These are phyloP conservation scores for Solanum sejunctum DNA, from an alignment of 257 asterid genomes.

Conservation along the genomic window DNA sequence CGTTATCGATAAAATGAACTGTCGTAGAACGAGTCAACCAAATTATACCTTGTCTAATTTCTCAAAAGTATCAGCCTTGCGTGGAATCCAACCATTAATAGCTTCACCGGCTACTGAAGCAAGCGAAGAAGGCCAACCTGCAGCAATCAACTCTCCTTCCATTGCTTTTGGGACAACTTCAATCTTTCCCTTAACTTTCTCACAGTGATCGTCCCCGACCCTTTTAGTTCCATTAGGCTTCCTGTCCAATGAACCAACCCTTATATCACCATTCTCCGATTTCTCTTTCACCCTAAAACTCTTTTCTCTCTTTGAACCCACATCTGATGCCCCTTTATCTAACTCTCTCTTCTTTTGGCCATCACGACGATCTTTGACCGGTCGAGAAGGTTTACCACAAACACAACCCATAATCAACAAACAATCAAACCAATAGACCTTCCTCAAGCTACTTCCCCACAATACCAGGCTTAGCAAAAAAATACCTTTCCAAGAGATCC, in stretches of 20 bases:
- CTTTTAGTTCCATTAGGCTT: constrained; percentile 44
- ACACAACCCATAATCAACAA: constrained; percentile 62
- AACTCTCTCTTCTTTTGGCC: constrained; percentile 54
- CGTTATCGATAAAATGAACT: not conserved
- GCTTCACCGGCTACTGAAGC: constrained; percentile 86
- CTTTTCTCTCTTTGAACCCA: constrained; percentile 40
- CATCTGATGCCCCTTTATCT: constrained; percentile 31
- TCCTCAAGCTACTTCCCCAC: constrained; percentile 1
- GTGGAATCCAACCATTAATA: constrained; percentile 79
- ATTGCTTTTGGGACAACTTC: constrained; percentile 48
- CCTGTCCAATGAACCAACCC: constrained; percentile 42
- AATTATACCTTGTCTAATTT: constrained; percentile 74
- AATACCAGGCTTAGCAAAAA: constrained; percentile 1
- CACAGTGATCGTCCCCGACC: constrained; percentile 56
- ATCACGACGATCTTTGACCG: constrained; percentile 31
- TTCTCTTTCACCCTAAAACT: constrained; percentile 42
- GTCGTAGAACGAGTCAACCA: not conserved
- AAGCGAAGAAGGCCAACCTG: constrained; percentile 99
- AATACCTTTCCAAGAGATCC: constrained; percentile 2
- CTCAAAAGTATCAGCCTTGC: constrained; percentile 74
- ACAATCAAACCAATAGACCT: not conserved
- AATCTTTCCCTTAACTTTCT: constrained; percentile 22
- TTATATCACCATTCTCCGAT: constrained; percentile 25
- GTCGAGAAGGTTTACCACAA: constrained; percentile 59
- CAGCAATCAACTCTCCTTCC: constrained; percentile 80